These are phyloP conservation scores for Lasiosphaeria ovina DNA, from an alignment of 495 filamentous ascomycete species.

Conservation along the genomic window DNA sequence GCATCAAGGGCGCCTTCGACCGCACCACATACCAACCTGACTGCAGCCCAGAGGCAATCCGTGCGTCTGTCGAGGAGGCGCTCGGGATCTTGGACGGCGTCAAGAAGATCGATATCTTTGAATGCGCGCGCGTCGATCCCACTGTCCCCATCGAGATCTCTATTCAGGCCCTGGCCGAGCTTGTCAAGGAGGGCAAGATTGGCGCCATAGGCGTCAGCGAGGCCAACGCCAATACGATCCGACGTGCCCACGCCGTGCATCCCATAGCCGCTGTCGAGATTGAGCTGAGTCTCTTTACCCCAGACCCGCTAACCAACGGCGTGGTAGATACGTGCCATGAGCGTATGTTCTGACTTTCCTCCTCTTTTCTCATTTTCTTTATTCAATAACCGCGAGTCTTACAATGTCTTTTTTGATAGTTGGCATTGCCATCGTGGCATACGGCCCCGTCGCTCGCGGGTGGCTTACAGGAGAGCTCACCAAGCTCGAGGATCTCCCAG, in stretches of 20 bases:
- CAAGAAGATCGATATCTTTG: conserved; percentile 79
- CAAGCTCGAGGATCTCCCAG: conserved; percentile 58
- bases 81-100: conserved; percentile 61
- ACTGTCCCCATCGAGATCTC: conserved; percentile 35
- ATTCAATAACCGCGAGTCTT: too few relatives aligned
- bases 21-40: conserved; percentile 39
- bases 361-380: conserved; percentile 53
- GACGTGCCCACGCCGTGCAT: conserved; percentile 62
- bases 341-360: conserved; percentile 50
- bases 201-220: conserved; percentile 73
- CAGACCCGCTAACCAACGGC: conserved; percentile 66
- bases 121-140: conserved; percentile 68
- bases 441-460: conserved; percentile 49
- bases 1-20: conserved; percentile 59
- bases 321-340: conserved; percentile 63
- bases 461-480: conserved; percentile 62
- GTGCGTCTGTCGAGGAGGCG: conserved; percentile 64
- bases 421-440: conserved; percentile 12
- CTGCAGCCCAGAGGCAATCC: conserved; percentile 59
- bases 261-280: conserved; percentile 73
- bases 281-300: conserved; percentile 67
- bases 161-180: conserved; percentile 52
- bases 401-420: too few relatives aligned
- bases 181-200: conserved; percentile 73
- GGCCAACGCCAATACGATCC: conserved; percentile 66